Base-by-base conservation (phyloP, 1,284 basidiomycete species). In the Pseudozyma pruni region DNA sequence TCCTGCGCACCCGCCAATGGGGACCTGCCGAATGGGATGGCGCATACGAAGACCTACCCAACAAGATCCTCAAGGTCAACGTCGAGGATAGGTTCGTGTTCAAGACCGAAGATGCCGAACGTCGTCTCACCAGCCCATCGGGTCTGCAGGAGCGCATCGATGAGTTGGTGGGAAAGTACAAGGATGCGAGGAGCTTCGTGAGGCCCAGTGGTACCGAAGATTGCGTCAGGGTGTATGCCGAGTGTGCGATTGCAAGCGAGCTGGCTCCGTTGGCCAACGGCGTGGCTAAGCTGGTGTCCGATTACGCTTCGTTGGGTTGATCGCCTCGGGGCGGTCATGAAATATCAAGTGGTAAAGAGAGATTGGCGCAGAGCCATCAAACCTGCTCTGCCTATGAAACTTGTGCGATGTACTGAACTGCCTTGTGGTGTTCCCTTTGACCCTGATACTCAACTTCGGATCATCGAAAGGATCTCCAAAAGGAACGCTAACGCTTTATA, bases 171-270 rank as follows among this genome's bases (percentile, higher is more conserved):
- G 85, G 86, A 51, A 89, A 90, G 79, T 92, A 91, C 79, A 89
- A 91, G 52, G 89, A 89, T 31, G 96, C 94, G 0, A 87, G 96
- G 43, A 88, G 91, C 23, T 99, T 99, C 83, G 95, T 98, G 13
- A 85, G 96, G 59, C 96, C 96, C 1, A 96, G 93, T 83, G 96
- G 96, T 11, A 99, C 96, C 17, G 96, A 99, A 83, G 94, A 98
- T 81, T 95, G 96, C 40, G 96, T 99, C 11, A 87, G 96, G 64
- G 94, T 99, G 8, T 99, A 98, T 81, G 96, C 95, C 1, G 96
- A 99, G 83, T 94, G 95, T 2, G 86, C 86, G 35, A 86, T 89
- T 38, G 87, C 87, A 53, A 84, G 87, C 14, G 89, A 91, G 70
- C 91, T 91, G 16, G 92, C 95, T 31, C 61, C 56, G 20, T 55